Evolutionary conservation across 495 filamentous ascomycete genomes (phyloP).

Genomic region (Penicillium soppii): DNA sequence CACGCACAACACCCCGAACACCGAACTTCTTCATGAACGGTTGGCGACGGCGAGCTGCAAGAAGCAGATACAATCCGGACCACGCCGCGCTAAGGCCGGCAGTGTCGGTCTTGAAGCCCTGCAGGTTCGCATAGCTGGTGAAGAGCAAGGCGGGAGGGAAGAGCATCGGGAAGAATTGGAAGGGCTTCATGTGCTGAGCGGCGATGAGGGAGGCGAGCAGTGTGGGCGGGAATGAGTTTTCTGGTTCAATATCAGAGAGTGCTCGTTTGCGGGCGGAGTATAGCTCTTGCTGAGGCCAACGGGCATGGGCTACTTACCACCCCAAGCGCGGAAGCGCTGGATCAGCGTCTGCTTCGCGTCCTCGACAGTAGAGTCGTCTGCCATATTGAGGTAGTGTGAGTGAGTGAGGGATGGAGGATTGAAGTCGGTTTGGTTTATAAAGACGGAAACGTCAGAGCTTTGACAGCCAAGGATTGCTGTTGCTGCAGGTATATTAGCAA

Average conservation of each 20-base stretch:
- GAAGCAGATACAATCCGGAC: constrained; percentile 79
- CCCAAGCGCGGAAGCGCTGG: constrained; percentile 61
- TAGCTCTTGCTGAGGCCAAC: not conserved
- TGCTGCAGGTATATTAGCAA: constrained; percentile 1
- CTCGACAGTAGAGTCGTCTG: constrained; percentile 35
- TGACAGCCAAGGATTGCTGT: not conserved
- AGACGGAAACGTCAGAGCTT: not conserved
- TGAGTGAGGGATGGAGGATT: constrained; percentile 1
- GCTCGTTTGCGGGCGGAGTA: not conserved
- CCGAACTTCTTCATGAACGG: constrained; percentile 61
- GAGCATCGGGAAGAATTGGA: constrained; percentile 71
- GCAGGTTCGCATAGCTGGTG: constrained; percentile 78
- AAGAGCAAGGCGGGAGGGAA: constrained; percentile 86
- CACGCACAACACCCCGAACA: constrained; percentile 66
- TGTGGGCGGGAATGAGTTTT: constrained; percentile 75
- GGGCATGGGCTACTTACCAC: constrained; percentile 55
- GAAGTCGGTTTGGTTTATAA: not conserved
- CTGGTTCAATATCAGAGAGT: constrained; percentile 41
- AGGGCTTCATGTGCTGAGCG: constrained; percentile 73
- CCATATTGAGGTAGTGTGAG: constrained; percentile 13
- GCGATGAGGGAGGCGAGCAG: constrained; percentile 77
- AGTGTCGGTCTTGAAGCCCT: constrained; percentile 73
- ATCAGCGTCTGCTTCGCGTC: constrained; percentile 49
- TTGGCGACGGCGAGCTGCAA: constrained; percentile 66
- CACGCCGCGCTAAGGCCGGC: constrained; percentile 85